Conservation (phyloP, 225 moss, liverwort and hornwort genomes). For the Straminergon stramineum region DNA sequence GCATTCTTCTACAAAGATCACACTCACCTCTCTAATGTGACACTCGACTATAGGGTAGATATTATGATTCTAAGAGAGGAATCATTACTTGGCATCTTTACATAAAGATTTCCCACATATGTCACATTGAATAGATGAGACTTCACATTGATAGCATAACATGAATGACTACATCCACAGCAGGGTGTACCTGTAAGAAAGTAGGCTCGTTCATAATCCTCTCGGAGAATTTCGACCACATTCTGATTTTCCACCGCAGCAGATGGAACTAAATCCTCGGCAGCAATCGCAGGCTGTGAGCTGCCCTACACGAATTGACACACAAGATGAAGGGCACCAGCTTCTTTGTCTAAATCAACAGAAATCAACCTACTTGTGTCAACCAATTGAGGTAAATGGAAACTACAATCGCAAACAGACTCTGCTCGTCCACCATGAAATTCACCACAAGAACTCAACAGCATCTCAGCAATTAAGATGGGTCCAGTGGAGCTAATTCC, state of each 20-base stretch:
- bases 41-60: not conserved
- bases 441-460: not conserved
- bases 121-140: not conserved
- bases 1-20: not conserved
- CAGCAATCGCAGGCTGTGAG: not conserved
- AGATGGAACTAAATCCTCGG: slow-evolving; percentile 4
- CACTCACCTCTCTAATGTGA: not conserved
- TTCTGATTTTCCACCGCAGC: not conserved
- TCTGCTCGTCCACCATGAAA: not conserved
- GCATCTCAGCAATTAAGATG: not conserved
- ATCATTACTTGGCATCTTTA: not conserved
- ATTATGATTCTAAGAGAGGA: not conserved
- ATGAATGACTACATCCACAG: not conserved
- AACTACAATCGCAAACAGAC: not conserved
- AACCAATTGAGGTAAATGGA: not conserved
- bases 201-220: slow-evolving; percentile 55
- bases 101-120: not conserved
- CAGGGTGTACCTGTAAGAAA: slow-evolving; percentile 63
- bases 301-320: slow-evolving; percentile 3
- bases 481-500: not conserved
- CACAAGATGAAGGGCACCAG: not conserved
- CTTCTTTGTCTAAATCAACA: not conserved
- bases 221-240: slow-evolving; percentile 40
- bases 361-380: not conserved
- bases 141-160: not conserved